Evolutionary conservation across 2,329 filamentous ascomycete species (phyloP), one percentile per base, ranked within the genome.

Genomic region (Capronia epimyces): DNA sequence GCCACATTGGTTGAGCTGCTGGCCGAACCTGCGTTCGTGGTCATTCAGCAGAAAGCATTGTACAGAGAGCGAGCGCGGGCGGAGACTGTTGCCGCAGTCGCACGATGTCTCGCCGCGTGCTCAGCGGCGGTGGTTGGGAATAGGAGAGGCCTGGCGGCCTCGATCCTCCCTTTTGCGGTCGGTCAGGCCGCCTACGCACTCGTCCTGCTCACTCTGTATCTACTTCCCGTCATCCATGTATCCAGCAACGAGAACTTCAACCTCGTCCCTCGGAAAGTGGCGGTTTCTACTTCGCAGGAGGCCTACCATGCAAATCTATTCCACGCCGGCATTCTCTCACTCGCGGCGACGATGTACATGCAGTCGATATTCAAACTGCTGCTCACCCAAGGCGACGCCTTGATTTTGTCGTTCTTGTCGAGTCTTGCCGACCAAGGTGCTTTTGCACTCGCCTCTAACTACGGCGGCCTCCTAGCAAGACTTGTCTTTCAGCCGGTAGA

Each of bases 401-500:
- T 97, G 60, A 81, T 97, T 43, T 84, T 98, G 57, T 84, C 87
- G 13, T 71, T 83, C 10, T 76, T 97, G 50, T 84, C 90, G 5
- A 82, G 83, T 0, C 79, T 93, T 1, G 75, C 81, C 36, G 86
- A 90, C 3, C 93, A 97, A 71, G 93, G 93, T 12, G 83, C 89
- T 29, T 98, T 97, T 65, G 89, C 90, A 0, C 77, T 98, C 3
- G 93, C 91, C 46, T 89, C 89, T 62, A 98, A 97, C 68, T 98
- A 93, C 66, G 93, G 93, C 18, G 87, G 90, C 2, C 79, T 98
- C 0, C 73, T 95, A 22, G 93, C 93, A 0, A 81, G 93, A 2
- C 81, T 97, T 57, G 73, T 98, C 44, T 91, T 98, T 66, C 93
- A 97, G 64, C 94, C 93, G 6, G 82, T 98, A 53, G 93, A 98